Evolutionary conservation across 495 filamentous ascomycete genomes (phyloP), one percentile per base, ranked within the genome.

Genomic region (Penicillium salamii): DNA sequence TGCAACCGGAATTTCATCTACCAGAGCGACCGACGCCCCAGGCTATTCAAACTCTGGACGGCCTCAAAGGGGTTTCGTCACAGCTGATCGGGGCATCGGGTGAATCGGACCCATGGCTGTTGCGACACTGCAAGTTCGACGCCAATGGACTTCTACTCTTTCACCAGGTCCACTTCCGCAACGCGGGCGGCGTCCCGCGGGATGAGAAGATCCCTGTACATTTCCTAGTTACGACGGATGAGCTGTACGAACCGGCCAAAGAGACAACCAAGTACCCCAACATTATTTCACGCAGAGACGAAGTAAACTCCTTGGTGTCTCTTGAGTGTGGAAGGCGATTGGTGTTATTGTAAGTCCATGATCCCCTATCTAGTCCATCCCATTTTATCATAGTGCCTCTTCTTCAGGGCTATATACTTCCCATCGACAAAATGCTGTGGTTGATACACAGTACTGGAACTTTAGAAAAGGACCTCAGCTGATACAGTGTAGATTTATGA

Each of bases 91-190:
- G 54, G 3, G 43, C 46, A 3, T 58, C 54, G 7, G 44, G 39
- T n/a, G 50, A 58, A 31, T 58, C 54, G 19, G 54, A 58, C 39
- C 54, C 54, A n/a, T 58, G 54, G 54, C 36, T 58, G 33, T 45
- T 58, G 14, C 40, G 50, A 14, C 54, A 58, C 31, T 53, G 54
- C 35, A 44, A 39, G 41, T 58, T 46, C 17, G 54, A 58, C 24
- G 50, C 53, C 5, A 37, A 46, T 38, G 54, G 50, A 3, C 41
- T 58, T n/a, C 41, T 32, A 0, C 32, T 28, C 8, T 36, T 53
- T 7, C 50, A 58, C 38, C 50, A 45, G 12, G 44, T 50, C 21
- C 50, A 58, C 31, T 53, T 58, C 37, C 54, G 54, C n/a, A 58
- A 58, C 34, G 54, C 43, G 0, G 54, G 54, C 4, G 54, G 54